Evolutionary conservation across 202 grass and related monocot species (phyloP).

Genomic region (Eragrostis tef): DNA sequence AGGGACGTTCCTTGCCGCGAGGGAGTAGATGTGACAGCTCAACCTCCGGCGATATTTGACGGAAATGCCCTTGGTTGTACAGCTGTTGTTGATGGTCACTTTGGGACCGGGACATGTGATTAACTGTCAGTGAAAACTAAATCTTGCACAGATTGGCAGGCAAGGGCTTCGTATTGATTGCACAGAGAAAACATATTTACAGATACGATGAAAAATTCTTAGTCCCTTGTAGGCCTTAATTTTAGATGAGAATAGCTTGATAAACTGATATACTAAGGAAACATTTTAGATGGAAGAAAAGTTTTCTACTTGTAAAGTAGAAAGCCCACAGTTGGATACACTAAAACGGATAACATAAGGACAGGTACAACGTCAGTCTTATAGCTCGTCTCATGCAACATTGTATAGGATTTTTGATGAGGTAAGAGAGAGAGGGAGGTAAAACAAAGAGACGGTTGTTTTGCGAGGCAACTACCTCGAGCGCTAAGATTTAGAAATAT

Average conservation of each 20-base stretch:
- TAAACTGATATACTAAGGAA: not conserved
- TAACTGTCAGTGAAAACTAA: constrained; percentile 11
- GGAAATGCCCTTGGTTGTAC: constrained; percentile 21
- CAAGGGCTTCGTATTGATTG: not conserved
- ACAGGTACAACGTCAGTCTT: too few relatives aligned
- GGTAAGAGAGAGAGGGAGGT: too few relatives aligned
- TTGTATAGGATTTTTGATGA: too few relatives aligned
- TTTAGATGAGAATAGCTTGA: not conserved
- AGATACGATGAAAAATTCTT: not conserved
- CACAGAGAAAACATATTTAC: not conserved
- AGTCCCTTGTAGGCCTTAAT: not conserved
- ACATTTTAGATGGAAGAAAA: not conserved
- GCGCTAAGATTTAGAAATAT: too few relatives aligned
- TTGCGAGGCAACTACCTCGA: too few relatives aligned
- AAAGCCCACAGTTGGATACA: not conserved
- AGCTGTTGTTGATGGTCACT: constrained; percentile 18
- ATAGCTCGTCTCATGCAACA: too few relatives aligned
- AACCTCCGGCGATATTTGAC: constrained; percentile 16
- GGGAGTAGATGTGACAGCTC: constrained; percentile 44
- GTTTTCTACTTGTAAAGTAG: too few relatives aligned
- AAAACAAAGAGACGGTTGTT: too few relatives aligned
- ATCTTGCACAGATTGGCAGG: not conserved
- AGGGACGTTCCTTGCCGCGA: constrained; percentile 20
- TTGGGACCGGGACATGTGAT: not conserved
- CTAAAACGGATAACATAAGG: too few relatives aligned